These are phyloP conservation scores for Lactarius sanguifluus DNA, from an alignment of 768 basidiomycete genomes.

Conservation along the genomic window DNA sequence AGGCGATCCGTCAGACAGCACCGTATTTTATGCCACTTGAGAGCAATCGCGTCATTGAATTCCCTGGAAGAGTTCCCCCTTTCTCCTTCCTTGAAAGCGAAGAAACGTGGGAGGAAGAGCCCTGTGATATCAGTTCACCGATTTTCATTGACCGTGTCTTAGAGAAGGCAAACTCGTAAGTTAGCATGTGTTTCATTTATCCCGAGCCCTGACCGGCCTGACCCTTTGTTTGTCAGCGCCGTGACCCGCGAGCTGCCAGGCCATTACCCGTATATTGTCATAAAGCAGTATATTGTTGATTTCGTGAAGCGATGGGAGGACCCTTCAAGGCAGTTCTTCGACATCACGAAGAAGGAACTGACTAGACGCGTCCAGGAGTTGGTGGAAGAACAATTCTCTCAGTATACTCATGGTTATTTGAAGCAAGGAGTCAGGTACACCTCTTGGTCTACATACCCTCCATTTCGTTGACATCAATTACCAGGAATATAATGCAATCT, in stretches of 20 bases:
- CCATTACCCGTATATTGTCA: constrained; percentile 51
- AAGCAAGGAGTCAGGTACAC: constrained; percentile 26
- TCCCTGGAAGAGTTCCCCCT: constrained; percentile 20
- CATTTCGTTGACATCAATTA: neutral
- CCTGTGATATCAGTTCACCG: constrained; percentile 7
- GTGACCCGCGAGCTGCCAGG: constrained; percentile 68
- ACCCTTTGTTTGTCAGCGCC: constrained; percentile 44
- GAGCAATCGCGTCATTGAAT: too few relatives aligned
- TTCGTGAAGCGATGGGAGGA: constrained; percentile 28
- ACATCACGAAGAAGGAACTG: constrained; percentile 26
- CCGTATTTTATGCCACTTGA: constrained; percentile 56
- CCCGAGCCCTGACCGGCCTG: neutral
- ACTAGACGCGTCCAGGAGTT: constrained; percentile 19
- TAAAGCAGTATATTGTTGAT: constrained; percentile 28
- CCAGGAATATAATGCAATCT: constrained; percentile 16
- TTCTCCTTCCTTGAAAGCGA: constrained; percentile 42
- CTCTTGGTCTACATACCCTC: neutral
- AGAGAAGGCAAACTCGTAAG: constrained; percentile 45
- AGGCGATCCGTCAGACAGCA: constrained; percentile 47
- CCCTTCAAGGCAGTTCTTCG: constrained; percentile 30
- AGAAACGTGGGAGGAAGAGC: constrained; percentile 37
- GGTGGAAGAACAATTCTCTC: constrained; percentile 30
- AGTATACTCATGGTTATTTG: constrained; percentile 29
- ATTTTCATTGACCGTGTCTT: constrained; percentile 54
- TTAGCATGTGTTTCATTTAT: neutral